phyloP scores from a whole-genome alignment of 805 yeast genomes.

The Kluyveromyces lactis region DNA sequence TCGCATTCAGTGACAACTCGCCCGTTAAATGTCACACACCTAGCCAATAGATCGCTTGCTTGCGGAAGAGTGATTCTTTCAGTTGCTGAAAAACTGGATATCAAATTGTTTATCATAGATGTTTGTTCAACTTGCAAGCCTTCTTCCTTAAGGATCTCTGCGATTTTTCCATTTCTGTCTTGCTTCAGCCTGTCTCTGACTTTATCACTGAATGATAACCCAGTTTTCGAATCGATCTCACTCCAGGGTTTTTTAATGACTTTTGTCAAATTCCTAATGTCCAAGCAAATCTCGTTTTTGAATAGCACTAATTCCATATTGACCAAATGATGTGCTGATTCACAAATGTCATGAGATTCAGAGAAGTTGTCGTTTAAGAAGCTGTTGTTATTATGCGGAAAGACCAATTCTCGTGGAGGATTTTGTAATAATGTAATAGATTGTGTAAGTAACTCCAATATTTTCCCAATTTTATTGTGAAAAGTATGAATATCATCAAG shows the following conservation, averaged over 20 bases:
- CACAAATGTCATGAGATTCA: constrained; percentile 21
- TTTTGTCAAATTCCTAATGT: constrained; percentile 41
- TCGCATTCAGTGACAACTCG: constrained; percentile 55
- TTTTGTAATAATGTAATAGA: constrained; percentile 32
- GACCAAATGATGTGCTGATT: constrained; percentile 30
- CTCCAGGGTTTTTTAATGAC: constrained; percentile 59
- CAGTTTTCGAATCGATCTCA: constrained; percentile 36
- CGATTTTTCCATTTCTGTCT: constrained; percentile 33
- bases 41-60: constrained; percentile 46
- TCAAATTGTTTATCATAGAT: constrained; percentile 26
- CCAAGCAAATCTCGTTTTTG: constrained; percentile 57
- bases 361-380: constrained; percentile 41
- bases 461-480: constrained; percentile 13
- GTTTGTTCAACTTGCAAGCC: constrained; percentile 29
- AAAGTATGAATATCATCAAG: constrained; percentile 32
- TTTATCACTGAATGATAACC: constrained; percentile 49
- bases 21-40: constrained; percentile 51
- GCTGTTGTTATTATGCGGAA: constrained; percentile 45
- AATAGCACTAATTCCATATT: constrained; percentile 50
- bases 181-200: constrained; percentile 46
- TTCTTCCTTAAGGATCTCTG: constrained; percentile 33
- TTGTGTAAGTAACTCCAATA: constrained; percentile 15
- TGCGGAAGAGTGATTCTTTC: constrained; percentile 30
- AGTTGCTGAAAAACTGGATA: constrained; percentile 27
- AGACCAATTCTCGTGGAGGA: constrained; percentile 47